These are phyloP conservation scores for Fusarium nisikadoi DNA, from an alignment of 2,329 filamentous ascomycete species.

Conservation along the genomic window DNA sequence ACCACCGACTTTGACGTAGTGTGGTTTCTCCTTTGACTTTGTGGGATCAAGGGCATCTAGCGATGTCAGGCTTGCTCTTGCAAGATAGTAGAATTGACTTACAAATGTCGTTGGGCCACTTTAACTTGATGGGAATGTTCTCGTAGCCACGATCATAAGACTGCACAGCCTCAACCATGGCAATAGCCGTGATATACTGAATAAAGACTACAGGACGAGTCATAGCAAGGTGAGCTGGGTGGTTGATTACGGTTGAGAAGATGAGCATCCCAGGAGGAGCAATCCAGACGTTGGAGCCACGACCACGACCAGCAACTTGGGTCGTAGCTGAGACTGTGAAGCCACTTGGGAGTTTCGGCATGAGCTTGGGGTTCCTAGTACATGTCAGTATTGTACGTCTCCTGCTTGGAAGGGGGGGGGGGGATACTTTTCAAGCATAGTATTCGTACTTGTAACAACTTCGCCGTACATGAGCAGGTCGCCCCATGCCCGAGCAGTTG, in stretches of 20 bases:
- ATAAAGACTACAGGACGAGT: slow-evolving; percentile 89
- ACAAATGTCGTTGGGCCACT: slow-evolving; percentile 98
- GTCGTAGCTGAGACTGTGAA: slow-evolving; percentile 89
- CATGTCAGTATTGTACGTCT: background rate
- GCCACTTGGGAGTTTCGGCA: slow-evolving; percentile 82
- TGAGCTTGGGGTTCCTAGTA: slow-evolving; percentile 77
- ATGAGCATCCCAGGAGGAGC: slow-evolving; percentile 87
- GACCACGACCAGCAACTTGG: slow-evolving; percentile 87
- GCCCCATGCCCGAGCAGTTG: slow-evolving; percentile 76
- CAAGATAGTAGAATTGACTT: slow-evolving; percentile 36
- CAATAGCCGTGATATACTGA: slow-evolving; percentile 91
- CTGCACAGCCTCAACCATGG: slow-evolving; percentile 84
- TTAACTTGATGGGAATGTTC: slow-evolving; percentile 82
- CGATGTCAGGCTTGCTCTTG: background rate
- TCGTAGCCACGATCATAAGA: slow-evolving; percentile 81
- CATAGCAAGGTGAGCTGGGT: slow-evolving; percentile 76
- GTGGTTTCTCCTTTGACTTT: slow-evolving; percentile 56
- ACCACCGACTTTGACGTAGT: slow-evolving; percentile 90
- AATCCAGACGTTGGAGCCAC: slow-evolving; percentile 94
- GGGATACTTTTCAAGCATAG: slow-evolving; percentile 86
- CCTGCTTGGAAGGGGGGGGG: background rate
- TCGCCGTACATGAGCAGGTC: slow-evolving; percentile 85
- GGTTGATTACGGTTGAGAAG: slow-evolving; percentile 88
- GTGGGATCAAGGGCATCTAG: slow-evolving; percentile 73
- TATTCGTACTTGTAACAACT: slow-evolving; percentile 94